phyloP scores from a whole-genome alignment of 176 grass and related monocot species.

The Oryza glaberrima region DNA sequence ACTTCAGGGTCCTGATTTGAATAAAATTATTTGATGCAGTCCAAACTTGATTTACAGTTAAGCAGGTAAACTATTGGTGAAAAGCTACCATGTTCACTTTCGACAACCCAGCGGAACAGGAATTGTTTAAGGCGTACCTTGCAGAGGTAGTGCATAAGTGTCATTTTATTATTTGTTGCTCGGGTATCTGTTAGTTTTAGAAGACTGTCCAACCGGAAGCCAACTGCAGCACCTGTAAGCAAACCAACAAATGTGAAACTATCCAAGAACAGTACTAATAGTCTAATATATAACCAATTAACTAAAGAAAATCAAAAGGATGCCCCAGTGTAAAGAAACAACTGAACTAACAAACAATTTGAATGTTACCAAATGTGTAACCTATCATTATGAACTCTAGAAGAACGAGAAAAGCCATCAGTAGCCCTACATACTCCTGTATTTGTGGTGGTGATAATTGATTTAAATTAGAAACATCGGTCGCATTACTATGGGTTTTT shows the following conservation, averaged over 20 bases:
- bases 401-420: not conserved
- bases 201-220: slow-evolving; percentile 95
- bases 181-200: slow-evolving; percentile 99
- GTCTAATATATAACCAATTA: not conserved
- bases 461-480: not conserved
- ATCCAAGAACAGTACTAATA: not conserved
- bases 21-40: slow-evolving; percentile 21
- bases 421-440: not conserved
- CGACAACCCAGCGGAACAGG: slow-evolving; percentile 31
- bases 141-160: slow-evolving; percentile 96
- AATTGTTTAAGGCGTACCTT: slow-evolving; percentile 64
- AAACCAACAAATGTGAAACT: slow-evolving; percentile 42
- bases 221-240: slow-evolving; percentile 81
- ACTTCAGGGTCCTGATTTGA: slow-evolving; percentile 11
- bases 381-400: not conserved
- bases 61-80: not conserved
- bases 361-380: not conserved
- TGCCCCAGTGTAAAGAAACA: not conserved
- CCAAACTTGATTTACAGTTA: slow-evolving; percentile 6
- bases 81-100: slow-evolving; percentile 34
- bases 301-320: slow-evolving; percentile 6
- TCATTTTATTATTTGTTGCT: slow-evolving; percentile 98
- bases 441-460: not conserved
- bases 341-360: not conserved
- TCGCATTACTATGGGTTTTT: not conserved